Evolutionary conservation across 2,329 filamentous ascomycete genomes (phyloP), one percentile per base, ranked within the genome.

Genomic region (Hypocreales sp.): DNA sequence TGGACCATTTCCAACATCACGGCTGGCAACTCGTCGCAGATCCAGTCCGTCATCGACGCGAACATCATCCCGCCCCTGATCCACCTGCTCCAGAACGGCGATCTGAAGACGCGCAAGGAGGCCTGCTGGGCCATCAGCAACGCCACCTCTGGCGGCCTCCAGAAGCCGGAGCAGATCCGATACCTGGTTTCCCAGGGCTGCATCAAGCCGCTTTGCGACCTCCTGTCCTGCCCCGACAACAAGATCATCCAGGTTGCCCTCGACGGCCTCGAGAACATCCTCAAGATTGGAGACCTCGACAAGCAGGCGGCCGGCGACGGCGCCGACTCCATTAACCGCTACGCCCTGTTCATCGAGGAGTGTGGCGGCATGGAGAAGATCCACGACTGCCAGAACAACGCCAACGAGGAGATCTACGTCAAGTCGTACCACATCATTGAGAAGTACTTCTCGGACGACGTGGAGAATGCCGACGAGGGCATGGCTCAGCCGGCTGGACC

Each of bases 371-470:
- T 98, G 90, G 90, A 95, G 66, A 95, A 95, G 77, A 95, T 98
- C 43, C 90, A 98, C 61, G 87, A 95, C 45, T 95, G 90, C 72
- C 90, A 98, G 67, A 94, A 92, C 65, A 98, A 98, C 47, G 87
- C 87, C 64, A 98, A 98, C 60, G 90, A 98, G 61, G 90, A 98
- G 61, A 98, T 98, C 44, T 98, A 98, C 69, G 95, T 98, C 87
- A 98, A 98, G 74, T 90, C 90, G 0, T 98, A 95, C 70, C 95
- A 92, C 70, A 98, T 98, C 58, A 98, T 98, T 41, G 90, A 98
- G 69, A 94, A 94, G 66, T 98, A 98, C 71, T 98, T 98, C 64
- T 94, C 86, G 0, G 90, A 98, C 47, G 90, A 98, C 41, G 90
- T 95, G 30, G 90, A 92, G 50, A 84, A 86, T 44, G 84, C 84